These are phyloP conservation scores for Mycena latifolia DNA, from an alignment of 768 basidiomycete genomes.

Conservation along the genomic window DNA sequence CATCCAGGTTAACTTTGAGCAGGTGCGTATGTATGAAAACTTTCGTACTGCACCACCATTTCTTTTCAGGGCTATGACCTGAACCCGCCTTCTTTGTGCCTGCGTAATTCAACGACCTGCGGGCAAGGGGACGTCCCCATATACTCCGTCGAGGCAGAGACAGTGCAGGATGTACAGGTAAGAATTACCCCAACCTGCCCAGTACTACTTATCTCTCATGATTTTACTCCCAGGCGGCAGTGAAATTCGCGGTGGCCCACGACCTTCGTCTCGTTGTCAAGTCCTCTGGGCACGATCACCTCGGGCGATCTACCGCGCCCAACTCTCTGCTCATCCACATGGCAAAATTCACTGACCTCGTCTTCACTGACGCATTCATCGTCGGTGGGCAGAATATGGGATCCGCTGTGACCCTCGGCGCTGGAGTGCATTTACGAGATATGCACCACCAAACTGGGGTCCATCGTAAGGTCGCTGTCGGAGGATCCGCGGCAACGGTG, in stretches of 20 bases:
- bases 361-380: constrained; percentile 39
- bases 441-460: constrained; percentile 39
- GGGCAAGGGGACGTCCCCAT: too few species aligned
- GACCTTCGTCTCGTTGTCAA: constrained; percentile 49
- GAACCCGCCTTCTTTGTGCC: too few species aligned
- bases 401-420: constrained; percentile 43
- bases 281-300: constrained; percentile 49
- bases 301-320: constrained; percentile 54
- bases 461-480: constrained; percentile 41
- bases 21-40: too few species aligned
- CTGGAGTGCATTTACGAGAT: constrained; percentile 39
- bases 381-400: constrained; percentile 39
- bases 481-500: constrained; percentile 43
- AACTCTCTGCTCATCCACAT: too few species aligned
- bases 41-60: too few species aligned
- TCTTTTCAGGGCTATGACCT: neutral
- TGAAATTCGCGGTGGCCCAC: constrained; percentile 43
- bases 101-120: too few species aligned
- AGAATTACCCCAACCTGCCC: too few species aligned
- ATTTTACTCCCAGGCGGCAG: constrained; percentile 37
- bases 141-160: neutral
- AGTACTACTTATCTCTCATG: too few species aligned
- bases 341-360: constrained; percentile 41
- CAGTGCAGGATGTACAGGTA: too few species aligned
- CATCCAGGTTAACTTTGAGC: too few species aligned